Percentiles rank a stretch among this genome's conserved stretches.
These are phyloP conservation scores for Kentomonas sorsogonicus DNA, from an alignment of 208 protist species.

Conservation along the genomic window DNA sequence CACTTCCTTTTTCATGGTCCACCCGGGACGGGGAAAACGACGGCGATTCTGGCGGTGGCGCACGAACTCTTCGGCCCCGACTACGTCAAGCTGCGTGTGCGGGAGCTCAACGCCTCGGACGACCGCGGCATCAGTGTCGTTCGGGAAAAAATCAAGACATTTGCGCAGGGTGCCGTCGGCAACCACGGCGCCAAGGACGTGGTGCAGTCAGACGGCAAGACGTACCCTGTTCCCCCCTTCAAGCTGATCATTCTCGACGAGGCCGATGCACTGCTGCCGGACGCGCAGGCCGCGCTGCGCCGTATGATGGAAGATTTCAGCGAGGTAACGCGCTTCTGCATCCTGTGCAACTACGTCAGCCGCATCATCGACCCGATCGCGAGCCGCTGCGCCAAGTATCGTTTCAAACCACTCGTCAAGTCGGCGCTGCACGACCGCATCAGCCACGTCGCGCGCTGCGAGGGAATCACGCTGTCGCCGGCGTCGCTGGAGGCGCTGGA, in stretches of 20 bases:
- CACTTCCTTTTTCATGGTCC: constrained; percentile 99
- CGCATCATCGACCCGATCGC: constrained; percentile 99
- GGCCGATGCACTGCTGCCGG: constrained; percentile 97
- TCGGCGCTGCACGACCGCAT: constrained; percentile 85
- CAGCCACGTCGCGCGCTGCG: constrained; percentile 74
- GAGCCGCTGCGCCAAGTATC: constrained; percentile 99
- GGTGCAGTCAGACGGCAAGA: constrained; percentile 77
- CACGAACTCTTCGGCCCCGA: constrained; percentile 96
- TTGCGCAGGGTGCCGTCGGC: constrained; percentile 91
- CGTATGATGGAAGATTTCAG: constrained; percentile 98
- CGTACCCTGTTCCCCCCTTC: constrained; percentile 89
- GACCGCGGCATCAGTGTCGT: constrained; percentile 99
- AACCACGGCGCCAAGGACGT: constrained; percentile 37
- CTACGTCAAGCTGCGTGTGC: constrained; percentile 86
- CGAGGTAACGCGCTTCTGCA: constrained; percentile 98
- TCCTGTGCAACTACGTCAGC: constrained; percentile 99
- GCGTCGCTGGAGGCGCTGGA: constrained; percentile 76
- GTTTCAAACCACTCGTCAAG: constrained; percentile 95
- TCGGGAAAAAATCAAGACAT: constrained; percentile 97
- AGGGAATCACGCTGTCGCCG: constrained; percentile 74
- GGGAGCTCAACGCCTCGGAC: constrained; percentile 99
- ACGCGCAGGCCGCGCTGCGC: constrained; percentile 97
- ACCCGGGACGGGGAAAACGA: constrained; percentile 98
- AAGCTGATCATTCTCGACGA: constrained; percentile 99
- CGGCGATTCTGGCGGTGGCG: constrained; percentile 96